A percentile compares a stretch with the other conserved stretches of the same genome.
phyloP scores from a whole-genome alignment of 2,329 filamentous ascomycete genomes.

The Pseudogymnoascus sp. region DNA sequence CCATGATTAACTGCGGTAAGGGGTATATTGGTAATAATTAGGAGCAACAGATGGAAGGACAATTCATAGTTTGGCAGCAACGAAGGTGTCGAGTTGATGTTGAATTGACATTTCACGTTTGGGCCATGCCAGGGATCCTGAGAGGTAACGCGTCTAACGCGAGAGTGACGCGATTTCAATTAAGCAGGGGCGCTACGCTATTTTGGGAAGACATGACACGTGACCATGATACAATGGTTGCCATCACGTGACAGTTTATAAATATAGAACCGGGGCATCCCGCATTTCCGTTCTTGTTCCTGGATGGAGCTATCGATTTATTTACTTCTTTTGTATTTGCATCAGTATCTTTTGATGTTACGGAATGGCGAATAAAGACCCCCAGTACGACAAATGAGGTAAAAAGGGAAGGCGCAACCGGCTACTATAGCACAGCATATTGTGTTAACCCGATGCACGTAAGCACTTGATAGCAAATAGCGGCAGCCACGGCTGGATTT shows the following conservation, averaged over 20 bases:
- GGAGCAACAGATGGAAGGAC: background rate
- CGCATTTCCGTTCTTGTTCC: background rate
- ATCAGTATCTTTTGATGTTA: background rate
- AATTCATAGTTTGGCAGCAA: background rate
- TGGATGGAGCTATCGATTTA: background rate
- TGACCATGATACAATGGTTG: background rate
- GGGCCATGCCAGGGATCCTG: background rate
- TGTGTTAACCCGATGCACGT: background rate
- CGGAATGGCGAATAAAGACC: background rate
- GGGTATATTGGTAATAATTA: background rate
- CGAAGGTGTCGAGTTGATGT: background rate
- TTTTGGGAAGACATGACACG: background rate
- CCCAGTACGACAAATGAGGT: background rate
- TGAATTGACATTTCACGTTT: slow-evolving; percentile 1
- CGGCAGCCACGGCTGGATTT: background rate
- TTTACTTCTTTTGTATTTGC: background rate
- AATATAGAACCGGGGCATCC: background rate
- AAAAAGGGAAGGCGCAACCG: background rate
- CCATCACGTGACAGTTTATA: background rate
- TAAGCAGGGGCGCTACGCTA: background rate
- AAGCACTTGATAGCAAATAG: background rate
- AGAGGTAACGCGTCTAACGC: slow-evolving; percentile 9
- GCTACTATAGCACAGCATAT: background rate
- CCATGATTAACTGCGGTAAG: slow-evolving; percentile 22
- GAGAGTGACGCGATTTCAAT: slow-evolving; percentile 12